These are phyloP conservation scores for Poa annua DNA, from an alignment of 176 grass and related monocot genomes.

Conservation along the genomic window DNA sequence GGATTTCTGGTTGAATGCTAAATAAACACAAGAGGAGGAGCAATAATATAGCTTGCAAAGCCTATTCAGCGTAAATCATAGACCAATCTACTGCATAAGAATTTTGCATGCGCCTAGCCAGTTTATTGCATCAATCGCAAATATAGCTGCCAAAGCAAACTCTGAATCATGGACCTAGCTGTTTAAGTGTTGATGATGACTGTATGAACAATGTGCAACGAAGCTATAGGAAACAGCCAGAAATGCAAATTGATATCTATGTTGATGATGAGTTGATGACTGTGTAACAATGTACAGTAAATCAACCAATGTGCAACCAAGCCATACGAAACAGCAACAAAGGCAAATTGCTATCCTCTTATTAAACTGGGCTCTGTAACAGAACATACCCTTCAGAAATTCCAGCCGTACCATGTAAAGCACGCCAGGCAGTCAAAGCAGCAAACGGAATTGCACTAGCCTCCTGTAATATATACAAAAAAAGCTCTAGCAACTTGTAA, in stretches of 20 bases:
- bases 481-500: background rate
- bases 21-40: conserved; percentile 28
- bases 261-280: too few relatives aligned
- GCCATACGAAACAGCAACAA: conserved; percentile 10
- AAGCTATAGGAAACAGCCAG: conserved; percentile 18
- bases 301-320: conserved; percentile 21
- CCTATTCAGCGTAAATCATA: background rate
- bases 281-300: background rate
- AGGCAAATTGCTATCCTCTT: background rate
- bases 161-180: background rate
- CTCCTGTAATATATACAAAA: conserved; percentile 50
- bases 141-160: background rate
- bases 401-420: conserved; percentile 80
- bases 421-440: conserved; percentile 97
- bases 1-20: background rate
- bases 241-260: background rate
- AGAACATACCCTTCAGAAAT: conserved; percentile 83
- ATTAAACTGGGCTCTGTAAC: conserved; percentile 34
- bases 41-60: background rate
- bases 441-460: conserved; percentile 96
- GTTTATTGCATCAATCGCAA: background rate
- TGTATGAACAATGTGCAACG: background rate
- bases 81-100: background rate
- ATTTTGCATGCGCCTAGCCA: background rate
- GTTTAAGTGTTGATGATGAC: too few relatives aligned